Base-by-base conservation (phyloP, 768 basidiomycete genomes). In the Dentipellis fragilis region DNA sequence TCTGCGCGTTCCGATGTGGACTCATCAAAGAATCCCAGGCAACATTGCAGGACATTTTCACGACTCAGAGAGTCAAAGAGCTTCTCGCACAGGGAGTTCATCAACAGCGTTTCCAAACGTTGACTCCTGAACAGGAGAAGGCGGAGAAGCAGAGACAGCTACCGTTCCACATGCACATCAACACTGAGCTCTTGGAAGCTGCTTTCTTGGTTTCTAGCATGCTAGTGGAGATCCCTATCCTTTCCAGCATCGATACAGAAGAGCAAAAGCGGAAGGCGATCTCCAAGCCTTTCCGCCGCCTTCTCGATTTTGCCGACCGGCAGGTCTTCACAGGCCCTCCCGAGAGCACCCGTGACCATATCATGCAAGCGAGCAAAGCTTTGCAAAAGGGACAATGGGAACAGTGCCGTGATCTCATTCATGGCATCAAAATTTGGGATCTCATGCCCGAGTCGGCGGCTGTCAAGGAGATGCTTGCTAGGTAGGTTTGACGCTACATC, bases 151-250 rank as follows among this genome's bases (percentile, higher is more conserved):
- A 93, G 61, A 82, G 96, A 36, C 92, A 97, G 64, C 78, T 99
- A 21, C 96, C 96, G 29, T 99, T 98, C 85, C 96, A 99, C 71
- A 89, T 98, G 88, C 96, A 99, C 71, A 93, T 98, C 72, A 99
- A 98, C 74, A 92, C 96, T 12, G 96, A 98, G 71, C 77, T 99
- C 9, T 76, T 98, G 54, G 96, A 98, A 70, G 94, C 94, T 17
- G 96, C 93, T 1, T 99, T 98, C 77, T 79, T 99, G 45, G 93
- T 96, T 16, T 94, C 92, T 14, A 97, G 94, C 73, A 99, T 99
- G 96, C 80, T 99, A 38, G 87, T 97, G 39, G 96, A 98, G 72
- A 93, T 99, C 16, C 96, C 96, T 2, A 72, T 97, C 21, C 75
- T 98, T 16, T 96, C 96, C 3, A 93, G 89, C 68, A 89, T 93